Evolutionary conservation across 257 asterid genomes (phyloP).

Genomic region (Prunella vulgaris): DNA sequence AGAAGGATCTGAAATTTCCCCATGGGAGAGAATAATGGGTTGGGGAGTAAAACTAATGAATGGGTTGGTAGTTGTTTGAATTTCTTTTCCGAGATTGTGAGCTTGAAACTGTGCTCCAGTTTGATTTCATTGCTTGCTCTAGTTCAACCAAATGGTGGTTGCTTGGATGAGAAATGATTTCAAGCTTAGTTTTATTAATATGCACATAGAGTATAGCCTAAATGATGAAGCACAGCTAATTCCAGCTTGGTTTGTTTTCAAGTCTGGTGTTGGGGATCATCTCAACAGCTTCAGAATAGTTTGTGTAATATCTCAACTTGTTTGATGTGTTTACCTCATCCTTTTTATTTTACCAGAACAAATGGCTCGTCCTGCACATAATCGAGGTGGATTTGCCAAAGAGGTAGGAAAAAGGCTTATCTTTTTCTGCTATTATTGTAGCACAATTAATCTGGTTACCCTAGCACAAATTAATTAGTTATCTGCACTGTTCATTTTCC

Average conservation of each 20-base stretch:
- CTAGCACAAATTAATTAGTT: background rate
- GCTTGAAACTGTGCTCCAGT: background rate
- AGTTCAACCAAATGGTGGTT: background rate
- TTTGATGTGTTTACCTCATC: background rate
- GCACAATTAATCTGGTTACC: background rate
- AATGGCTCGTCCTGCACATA: constrained; percentile 28
- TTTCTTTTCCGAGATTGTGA: background rate
- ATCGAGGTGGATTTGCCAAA: constrained; percentile 49
- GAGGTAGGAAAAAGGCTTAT: constrained; percentile 35
- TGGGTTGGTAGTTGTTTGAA: background rate
- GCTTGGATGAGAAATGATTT: background rate
- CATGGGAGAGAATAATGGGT: background rate
- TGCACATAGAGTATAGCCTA: background rate
- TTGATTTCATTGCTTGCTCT: background rate
- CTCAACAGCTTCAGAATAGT: constrained; percentile 13
- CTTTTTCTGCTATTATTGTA: background rate
- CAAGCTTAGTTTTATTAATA: constrained; percentile 2
- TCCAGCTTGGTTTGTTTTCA: background rate
- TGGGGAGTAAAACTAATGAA: background rate
- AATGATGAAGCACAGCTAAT: background rate
- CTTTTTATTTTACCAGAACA: constrained; percentile 34
- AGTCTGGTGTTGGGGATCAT: constrained; percentile 1
- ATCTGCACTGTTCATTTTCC: background rate
- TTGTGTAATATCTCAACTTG: background rate
- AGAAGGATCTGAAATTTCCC: background rate